phyloP scores from a whole-genome alignment of 148 eudicot genomes.

The Chenopodium suecicum region DNA sequence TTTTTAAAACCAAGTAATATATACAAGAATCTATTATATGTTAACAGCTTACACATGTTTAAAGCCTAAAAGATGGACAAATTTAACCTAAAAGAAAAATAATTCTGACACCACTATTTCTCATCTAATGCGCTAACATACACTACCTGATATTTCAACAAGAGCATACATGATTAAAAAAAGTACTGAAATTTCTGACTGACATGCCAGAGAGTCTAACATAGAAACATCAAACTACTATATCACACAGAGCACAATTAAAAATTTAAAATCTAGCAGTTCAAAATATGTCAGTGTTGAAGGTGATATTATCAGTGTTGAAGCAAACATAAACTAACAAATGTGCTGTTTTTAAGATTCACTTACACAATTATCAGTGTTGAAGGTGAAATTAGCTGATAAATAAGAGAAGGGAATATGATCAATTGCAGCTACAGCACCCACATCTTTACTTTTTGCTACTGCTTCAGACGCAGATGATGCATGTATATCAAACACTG shows the following conservation, averaged over 20 bases:
- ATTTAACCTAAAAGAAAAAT: background rate
- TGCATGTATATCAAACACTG: conserved; percentile 48
- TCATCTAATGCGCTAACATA: background rate
- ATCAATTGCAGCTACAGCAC: conserved; percentile 96
- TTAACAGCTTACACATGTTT: background rate
- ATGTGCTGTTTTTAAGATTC: conserved; percentile 5
- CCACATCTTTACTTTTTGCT: conserved; percentile 85
- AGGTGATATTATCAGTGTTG: no score
- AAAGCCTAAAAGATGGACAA: background rate
- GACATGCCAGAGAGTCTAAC: background rate
- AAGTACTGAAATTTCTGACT: background rate
- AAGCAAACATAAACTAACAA: no score
- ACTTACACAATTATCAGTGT: conserved; percentile 96
- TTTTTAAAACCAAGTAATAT: background rate
- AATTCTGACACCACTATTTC: background rate
- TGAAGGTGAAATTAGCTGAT: conserved; percentile 95
- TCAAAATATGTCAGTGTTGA: conserved; percentile 4
- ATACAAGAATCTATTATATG: background rate
- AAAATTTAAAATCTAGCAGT: background rate
- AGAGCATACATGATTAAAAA: background rate
- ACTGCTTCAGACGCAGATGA: conserved; percentile 85
- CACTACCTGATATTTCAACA: background rate
- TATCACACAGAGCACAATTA: background rate
- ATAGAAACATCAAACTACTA: background rate
- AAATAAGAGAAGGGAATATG: conserved; percentile 81